phyloP scores from a whole-genome alignment of 208 protist species.

The Porcisia deanei region DNA sequence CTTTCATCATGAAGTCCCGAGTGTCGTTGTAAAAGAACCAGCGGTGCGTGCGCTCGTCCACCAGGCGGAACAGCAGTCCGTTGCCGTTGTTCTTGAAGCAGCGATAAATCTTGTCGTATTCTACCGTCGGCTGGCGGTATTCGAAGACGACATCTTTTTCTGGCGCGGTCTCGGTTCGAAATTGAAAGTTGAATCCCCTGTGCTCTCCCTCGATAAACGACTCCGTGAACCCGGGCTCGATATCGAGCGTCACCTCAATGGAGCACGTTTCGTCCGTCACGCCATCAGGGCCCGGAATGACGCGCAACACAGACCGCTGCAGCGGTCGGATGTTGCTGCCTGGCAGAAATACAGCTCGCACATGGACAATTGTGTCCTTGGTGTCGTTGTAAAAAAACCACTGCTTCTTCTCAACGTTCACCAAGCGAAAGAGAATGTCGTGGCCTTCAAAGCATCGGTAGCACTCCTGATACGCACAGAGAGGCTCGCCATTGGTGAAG shows the following conservation, averaged over 20 bases:
- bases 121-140: slow-evolving; percentile 46
- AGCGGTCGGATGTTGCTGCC: slow-evolving; percentile 48
- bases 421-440: slow-evolving; percentile 68
- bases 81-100: slow-evolving; percentile 80
- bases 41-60: slow-evolving; percentile 29
- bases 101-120: slow-evolving; percentile 75
- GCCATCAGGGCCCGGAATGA: slow-evolving; percentile 14
- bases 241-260: slow-evolving; percentile 58
- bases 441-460: slow-evolving; percentile 67
- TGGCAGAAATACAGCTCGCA: slow-evolving; percentile 30
- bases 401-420: slow-evolving; percentile 38
- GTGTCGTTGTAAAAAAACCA: slow-evolving; percentile 88
- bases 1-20: slow-evolving; percentile 46
- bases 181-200: slow-evolving; percentile 58
- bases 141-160: slow-evolving; percentile 53
- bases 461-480: slow-evolving; percentile 56
- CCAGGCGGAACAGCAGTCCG: slow-evolving; percentile 70
- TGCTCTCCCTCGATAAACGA: slow-evolving; percentile 69
- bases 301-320: slow-evolving; percentile 30
- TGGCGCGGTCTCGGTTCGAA: slow-evolving; percentile 57
- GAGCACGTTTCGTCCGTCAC: slow-evolving; percentile 32
- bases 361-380: slow-evolving; percentile 40
- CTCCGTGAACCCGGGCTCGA: slow-evolving; percentile 75
- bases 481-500: slow-evolving; percentile 35
- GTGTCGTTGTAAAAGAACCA: slow-evolving; percentile 81